phyloP scores from a whole-genome alignment of 306 rosid genomes.

The Luffa acutangula region DNA sequence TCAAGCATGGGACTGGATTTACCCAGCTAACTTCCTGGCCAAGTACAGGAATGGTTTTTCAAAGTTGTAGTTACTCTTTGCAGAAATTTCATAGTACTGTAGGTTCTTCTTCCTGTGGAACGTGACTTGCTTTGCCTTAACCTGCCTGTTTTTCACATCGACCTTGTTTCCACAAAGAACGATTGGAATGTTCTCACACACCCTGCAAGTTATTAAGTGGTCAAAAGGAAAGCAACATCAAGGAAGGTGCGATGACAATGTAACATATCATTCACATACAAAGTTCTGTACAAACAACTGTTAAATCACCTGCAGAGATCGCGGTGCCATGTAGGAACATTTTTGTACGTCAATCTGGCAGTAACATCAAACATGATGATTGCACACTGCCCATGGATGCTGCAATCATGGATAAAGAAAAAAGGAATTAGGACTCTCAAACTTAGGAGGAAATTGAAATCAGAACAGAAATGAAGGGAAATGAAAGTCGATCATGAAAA shows the following conservation, averaged over 20 bases:
- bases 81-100: constrained; percentile 76
- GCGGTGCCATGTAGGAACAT: constrained; percentile 75
- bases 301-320: constrained; percentile 36
- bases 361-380: constrained; percentile 76
- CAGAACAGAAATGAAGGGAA: neutral
- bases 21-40: constrained; percentile 77
- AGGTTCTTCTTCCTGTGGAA: constrained; percentile 81
- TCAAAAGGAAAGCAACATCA: neutral
- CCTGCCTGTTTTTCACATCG: constrained; percentile 74
- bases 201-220: constrained; percentile 21
- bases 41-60: constrained; percentile 76
- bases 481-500: neutral
- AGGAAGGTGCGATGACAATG: neutral
- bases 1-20: neutral
- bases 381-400: constrained; percentile 71
- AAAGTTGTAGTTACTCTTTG: constrained; percentile 73
- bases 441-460: neutral
- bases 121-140: constrained; percentile 73
- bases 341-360: constrained; percentile 59
- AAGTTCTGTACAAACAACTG: neutral
- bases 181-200: constrained; percentile 69
- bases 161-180: constrained; percentile 83
- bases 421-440: neutral
- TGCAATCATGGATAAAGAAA: constrained; percentile 14
- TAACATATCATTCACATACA: neutral